These are phyloP conservation scores for Suhomyces bokatorum DNA, from an alignment of 1,139 yeast genomes.

Conservation along the genomic window DNA sequence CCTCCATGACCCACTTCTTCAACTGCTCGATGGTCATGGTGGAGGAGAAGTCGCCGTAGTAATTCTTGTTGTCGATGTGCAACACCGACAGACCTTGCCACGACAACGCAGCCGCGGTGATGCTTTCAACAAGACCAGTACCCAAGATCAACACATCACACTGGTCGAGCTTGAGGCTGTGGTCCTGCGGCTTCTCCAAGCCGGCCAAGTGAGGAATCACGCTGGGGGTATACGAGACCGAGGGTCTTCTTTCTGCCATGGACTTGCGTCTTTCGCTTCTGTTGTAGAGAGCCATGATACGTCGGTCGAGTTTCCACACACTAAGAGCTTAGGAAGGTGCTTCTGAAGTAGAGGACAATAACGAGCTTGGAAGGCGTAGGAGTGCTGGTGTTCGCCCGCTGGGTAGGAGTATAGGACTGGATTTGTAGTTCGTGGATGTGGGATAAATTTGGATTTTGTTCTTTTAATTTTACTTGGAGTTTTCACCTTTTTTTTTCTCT, in stretches of 20 bases:
- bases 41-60: constrained; percentile 87
- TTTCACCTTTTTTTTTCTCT: constrained; percentile 1
- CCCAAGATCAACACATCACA: constrained; percentile 91
- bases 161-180: constrained; percentile 52
- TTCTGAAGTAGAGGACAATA: neutral
- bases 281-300: constrained; percentile 12
- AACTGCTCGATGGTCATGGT: constrained; percentile 85
- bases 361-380: neutral
- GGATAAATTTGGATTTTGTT: neutral
- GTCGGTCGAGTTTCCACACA: constrained; percentile 8
- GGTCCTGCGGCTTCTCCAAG: constrained; percentile 62
- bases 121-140: constrained; percentile 86
- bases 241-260: constrained; percentile 74
- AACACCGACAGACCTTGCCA: constrained; percentile 95
- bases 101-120: constrained; percentile 89
- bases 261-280: constrained; percentile 59
- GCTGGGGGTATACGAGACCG: constrained; percentile 48
- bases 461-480: neutral
- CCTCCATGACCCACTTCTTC: constrained; percentile 75
- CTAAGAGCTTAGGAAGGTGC: neutral
- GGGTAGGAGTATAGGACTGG: neutral
- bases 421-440: neutral
- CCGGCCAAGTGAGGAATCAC: constrained; percentile 83
- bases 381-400: neutral
- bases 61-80: constrained; percentile 79